Evolutionary conservation across 331 rosid species (phyloP), one percentile per base, ranked within the genome.

Genomic region (Rhamnella rubrinervis): DNA sequence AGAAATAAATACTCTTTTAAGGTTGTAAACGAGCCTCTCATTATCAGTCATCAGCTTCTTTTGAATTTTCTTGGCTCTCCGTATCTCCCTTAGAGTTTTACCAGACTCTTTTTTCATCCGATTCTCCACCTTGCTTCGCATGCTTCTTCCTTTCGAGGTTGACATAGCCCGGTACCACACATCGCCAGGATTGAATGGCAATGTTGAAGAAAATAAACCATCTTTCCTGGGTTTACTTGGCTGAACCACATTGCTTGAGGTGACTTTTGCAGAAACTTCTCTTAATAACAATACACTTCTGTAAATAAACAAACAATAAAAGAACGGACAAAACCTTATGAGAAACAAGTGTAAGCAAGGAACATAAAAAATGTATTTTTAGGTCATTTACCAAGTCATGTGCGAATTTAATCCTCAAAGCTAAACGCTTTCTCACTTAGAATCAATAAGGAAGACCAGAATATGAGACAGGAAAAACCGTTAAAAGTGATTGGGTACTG

Each of bases 1-100:
- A 67, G 76, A 78, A 28, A 76, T n/a, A 57, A 63, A 73, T 85
- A 93, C 98, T 81, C 97, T 89, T 84, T 91, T 93, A 67, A 91
- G 98, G 67, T 89, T 91, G 90, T 87, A 91, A 83, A 91, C 61
- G 26, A 83, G 89, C 78, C 96, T 85, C 83, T 93, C 97, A 76
- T 85, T 95, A 75, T 91, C 98, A 0, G 97, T 93, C 98, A 91
- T 93, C 53, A 93, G 87, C 76, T 93, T 93, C 86, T 89, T 89
- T 82, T 85, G 89, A 73, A 93, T 68, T 66, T 88, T 91, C 51
- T 87, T 87, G 39, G 98, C 98, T 66, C 93, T 80, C 53, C 95
- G 89, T 37, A 87, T 80, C 85, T 91, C 98, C 79, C 97, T 87
- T 16, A 87, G 67, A 44, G 97, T 93, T 80, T 86, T 93, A 51